phyloP scores from a whole-genome alignment of 352 stramenopile genomes.

The Pythium folliculosum region DNA sequence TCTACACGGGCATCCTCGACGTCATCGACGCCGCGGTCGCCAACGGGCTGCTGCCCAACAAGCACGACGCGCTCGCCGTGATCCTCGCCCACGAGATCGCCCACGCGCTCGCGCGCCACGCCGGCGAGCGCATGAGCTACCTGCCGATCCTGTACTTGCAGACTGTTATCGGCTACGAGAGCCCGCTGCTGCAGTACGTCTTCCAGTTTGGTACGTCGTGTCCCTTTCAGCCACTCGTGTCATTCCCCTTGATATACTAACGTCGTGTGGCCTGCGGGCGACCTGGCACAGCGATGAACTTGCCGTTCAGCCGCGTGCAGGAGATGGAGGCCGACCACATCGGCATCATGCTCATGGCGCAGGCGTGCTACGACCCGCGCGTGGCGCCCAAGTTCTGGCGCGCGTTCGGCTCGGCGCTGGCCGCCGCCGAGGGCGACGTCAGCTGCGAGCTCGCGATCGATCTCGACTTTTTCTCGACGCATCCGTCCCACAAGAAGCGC shows the following conservation, averaged over 20 bases:
- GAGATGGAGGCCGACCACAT: slow-evolving; percentile 75
- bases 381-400: slow-evolving; percentile 52
- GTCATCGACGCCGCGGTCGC: slow-evolving; percentile 64
- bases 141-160: slow-evolving; percentile 53
- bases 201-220: slow-evolving; percentile 51
- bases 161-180: slow-evolving; percentile 50
- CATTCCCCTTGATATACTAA: no score
- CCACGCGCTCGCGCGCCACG: slow-evolving; percentile 64
- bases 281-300: slow-evolving; percentile 39
- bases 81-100: slow-evolving; percentile 69
- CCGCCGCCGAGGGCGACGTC: slow-evolving; percentile 31
- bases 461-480: slow-evolving; percentile 64
- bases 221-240: no score
- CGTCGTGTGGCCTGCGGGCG: neutral
- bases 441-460: slow-evolving; percentile 40
- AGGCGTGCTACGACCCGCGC: slow-evolving; percentile 67
- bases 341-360: slow-evolving; percentile 75
- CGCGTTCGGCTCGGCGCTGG: slow-evolving; percentile 39
- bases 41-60: slow-evolving; percentile 52
- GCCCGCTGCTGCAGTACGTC: slow-evolving; percentile 60
- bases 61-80: slow-evolving; percentile 67
- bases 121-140: slow-evolving; percentile 63
- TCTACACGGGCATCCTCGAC: slow-evolving; percentile 69
- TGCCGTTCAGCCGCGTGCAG: slow-evolving; percentile 65
- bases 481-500: slow-evolving; percentile 66